Base-by-base conservation (phyloP, 2,329 filamentous ascomycete species). In the Alternaria sp. region DNA sequence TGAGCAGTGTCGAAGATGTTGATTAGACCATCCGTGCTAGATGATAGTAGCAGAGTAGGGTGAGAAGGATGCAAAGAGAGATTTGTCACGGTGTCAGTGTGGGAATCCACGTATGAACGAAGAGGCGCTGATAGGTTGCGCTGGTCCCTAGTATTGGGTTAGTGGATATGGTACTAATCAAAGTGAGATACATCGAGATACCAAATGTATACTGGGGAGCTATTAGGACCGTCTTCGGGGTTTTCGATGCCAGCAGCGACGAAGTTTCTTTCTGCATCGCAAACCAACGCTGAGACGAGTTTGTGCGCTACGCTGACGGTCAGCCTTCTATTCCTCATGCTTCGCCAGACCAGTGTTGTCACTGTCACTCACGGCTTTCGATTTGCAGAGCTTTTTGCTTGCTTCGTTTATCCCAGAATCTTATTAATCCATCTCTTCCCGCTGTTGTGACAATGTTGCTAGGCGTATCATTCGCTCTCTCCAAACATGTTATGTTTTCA, bases 11-110 rank as follows among this genome's bases (percentile, higher is more conserved):
- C 89, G 78, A 90, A 92, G 46, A 94, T 82, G 72, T 91, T 93
- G 69, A 94, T 85, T 1, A 94, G 85, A 7, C 91, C 91, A 77
- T 95, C 92, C 14, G 91, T 94, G 38, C 90, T 92, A 43, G 90
- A 91, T 1, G 91, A 92, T 11, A 94, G 83, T 6, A 94, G 84
- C 16, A 91, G 81, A 44, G 85, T 83, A 0, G 86, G 83, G 49
- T 86, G 81, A 3, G 78, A 80, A 0, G 89, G 88, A 75, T 91
- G 88, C 69, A 89, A 88, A 71, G 84, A 81, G 1, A 89, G 78
- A 67, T 86, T 83, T 3, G 87, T 89, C 55, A 89, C 82, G 56
- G 87, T 87, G 71, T 89, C 87, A 55, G 80, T 84, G 60, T 84
- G 82, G 4, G 79, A 82, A 59, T 84, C 82, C 22, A 76, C 71